A percentile compares a stretch with the other conserved stretches of the same genome.
Conservation (phyloP, 2,329 filamentous ascomycete genomes). For the Cryphonectria nitschkei region DNA sequence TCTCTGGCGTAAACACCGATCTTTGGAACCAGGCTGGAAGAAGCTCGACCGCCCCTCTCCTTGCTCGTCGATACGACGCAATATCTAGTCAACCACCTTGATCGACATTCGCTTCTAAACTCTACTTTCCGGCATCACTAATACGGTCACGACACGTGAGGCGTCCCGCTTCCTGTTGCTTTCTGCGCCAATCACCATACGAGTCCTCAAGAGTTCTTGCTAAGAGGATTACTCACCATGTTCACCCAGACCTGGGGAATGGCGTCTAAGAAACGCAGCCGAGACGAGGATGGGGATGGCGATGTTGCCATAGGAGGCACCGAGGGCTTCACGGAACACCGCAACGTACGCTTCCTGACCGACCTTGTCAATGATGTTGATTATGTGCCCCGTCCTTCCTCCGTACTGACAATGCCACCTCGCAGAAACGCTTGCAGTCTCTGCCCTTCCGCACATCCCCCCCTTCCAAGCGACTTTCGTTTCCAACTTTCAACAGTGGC, state of each 20-base stretch:
- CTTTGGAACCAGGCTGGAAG: neutral
- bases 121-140: neutral
- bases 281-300: slow-evolving; percentile 49
- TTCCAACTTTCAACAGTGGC: slow-evolving; percentile 34
- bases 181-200: slow-evolving; percentile 8
- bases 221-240: slow-evolving; percentile 38
- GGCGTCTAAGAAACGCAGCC: slow-evolving; percentile 47
- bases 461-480: slow-evolving; percentile 41
- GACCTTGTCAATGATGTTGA: neutral
- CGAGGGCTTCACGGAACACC: slow-evolving; percentile 53
- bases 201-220: slow-evolving; percentile 10
- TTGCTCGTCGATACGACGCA: neutral
- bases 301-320: slow-evolving; percentile 40
- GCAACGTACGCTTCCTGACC: slow-evolving; percentile 45
- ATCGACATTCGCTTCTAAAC: slow-evolving; percentile 24
- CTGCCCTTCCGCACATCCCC: slow-evolving; percentile 55
- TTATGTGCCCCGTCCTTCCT: neutral
- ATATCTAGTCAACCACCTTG: slow-evolving; percentile 3
- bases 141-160: slow-evolving; percentile 2
- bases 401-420: slow-evolving; percentile 14
- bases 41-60: neutral
- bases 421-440: slow-evolving; percentile 58
- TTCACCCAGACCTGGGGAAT: slow-evolving; percentile 44
- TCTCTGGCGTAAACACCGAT: neutral
- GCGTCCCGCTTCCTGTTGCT: slow-evolving; percentile 3